A percentile compares a stretch with the other conserved stretches of the same genome.
phyloP scores from a whole-genome alignment of 768 basidiomycete genomes.

The Suillus weaverae region DNA sequence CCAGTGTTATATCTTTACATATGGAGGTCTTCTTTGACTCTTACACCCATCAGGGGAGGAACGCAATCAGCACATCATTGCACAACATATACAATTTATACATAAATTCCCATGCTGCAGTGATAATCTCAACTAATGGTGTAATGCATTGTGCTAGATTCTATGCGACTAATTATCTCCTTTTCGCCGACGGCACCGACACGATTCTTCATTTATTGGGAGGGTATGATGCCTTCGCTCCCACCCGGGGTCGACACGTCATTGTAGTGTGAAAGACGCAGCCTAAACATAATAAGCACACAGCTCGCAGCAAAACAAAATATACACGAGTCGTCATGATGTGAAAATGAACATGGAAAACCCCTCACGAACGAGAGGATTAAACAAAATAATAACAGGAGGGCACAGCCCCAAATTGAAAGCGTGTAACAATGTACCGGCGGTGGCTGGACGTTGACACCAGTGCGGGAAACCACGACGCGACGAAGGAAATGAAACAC shows the following conservation, averaged over 20 bases:
- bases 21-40: neutral
- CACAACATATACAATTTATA: neutral
- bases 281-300: slow-evolving; percentile 15
- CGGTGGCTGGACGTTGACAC: neutral
- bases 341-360: neutral
- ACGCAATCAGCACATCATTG: slow-evolving; percentile 2
- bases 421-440: neutral
- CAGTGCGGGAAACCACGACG: neutral
- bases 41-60: slow-evolving; percentile 3
- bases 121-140: slow-evolving; percentile 33
- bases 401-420: neutral
- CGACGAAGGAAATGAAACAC: neutral
- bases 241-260: slow-evolving; percentile 14
- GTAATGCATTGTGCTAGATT: slow-evolving; percentile 20
- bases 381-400: neutral
- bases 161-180: neutral
- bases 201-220: neutral
- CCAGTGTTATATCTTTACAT: neutral
- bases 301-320: neutral
- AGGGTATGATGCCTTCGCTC: slow-evolving; percentile 12
- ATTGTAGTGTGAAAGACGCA: slow-evolving; percentile 32
- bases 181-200: neutral
- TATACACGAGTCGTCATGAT: neutral
- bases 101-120: slow-evolving; percentile 17
- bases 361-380: neutral